phyloP scores from a whole-genome alignment of 192 early-diverging fungal species.

The Coemansia sp. region DNA sequence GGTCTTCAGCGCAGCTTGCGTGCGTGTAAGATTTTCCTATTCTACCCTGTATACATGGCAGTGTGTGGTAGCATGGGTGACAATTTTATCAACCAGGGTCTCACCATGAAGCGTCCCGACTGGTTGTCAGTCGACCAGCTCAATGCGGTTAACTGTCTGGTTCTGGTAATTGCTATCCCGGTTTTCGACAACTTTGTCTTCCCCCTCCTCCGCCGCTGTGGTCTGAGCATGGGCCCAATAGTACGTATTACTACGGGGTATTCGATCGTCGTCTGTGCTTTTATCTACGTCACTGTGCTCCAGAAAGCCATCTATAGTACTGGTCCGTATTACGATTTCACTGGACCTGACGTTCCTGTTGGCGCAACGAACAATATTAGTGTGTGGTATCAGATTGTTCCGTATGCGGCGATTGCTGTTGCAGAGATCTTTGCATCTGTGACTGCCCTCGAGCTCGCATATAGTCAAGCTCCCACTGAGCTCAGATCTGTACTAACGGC shows the following conservation, averaged over 20 bases:
- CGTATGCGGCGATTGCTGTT: constrained; percentile 64
- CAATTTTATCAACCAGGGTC: constrained; percentile 66
- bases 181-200: constrained; percentile 68
- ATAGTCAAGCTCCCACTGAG: constrained; percentile 62
- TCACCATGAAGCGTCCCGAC: constrained; percentile 58
- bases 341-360: constrained; percentile 20
- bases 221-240: constrained; percentile 63
- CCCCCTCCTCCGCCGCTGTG: constrained; percentile 60
- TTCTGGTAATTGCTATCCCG: constrained; percentile 71
- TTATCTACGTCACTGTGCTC: constrained; percentile 65
- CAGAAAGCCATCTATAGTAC: constrained; percentile 67
- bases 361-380: constrained; percentile 59
- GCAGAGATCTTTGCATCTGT: constrained; percentile 73
- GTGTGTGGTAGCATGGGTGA: constrained; percentile 64
- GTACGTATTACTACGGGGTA: constrained; percentile 71
- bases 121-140: constrained; percentile 70
- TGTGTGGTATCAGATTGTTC: constrained; percentile 61
- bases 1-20: constrained; percentile 22
- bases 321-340: constrained; percentile 58
- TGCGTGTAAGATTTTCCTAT: constrained; percentile 44
- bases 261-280: constrained; percentile 60
- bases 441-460: constrained; percentile 72
- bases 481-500: constrained; percentile 74
- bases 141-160: constrained; percentile 68
- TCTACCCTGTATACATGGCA: constrained; percentile 44